Percentiles rank a stretch among this genome's conserved stretches.
Conservation (phyloP, 1,284 basidiomycete genomes). For the Exobasidium rhododendri region DNA sequence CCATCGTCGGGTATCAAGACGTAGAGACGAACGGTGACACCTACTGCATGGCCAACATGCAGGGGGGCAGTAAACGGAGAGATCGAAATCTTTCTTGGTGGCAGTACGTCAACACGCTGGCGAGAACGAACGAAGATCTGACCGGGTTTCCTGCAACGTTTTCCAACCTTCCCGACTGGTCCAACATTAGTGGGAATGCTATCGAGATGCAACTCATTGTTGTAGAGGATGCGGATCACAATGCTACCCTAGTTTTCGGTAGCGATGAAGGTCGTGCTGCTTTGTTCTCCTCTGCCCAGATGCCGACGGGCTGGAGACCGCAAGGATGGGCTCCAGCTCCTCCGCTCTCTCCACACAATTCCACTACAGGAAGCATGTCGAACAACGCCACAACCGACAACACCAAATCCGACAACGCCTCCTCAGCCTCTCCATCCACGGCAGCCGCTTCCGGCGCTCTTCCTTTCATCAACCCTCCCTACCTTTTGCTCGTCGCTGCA, state of each 20-base stretch:
- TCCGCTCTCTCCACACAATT: background rate
- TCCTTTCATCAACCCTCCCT: no score
- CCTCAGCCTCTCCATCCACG: background rate
- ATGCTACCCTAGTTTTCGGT: constrained; percentile 41
- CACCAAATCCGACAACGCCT: background rate
- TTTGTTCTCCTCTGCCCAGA: constrained; percentile 30
- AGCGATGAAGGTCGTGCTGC: constrained; percentile 39
- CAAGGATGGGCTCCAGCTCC: constrained; percentile 21
- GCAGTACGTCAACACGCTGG: constrained; percentile 49
- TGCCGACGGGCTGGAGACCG: constrained; percentile 48
- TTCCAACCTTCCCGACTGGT: constrained; percentile 43
- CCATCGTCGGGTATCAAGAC: constrained; percentile 47
- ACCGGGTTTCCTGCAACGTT: constrained; percentile 37
- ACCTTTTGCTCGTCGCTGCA: background rate
- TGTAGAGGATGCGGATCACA: constrained; percentile 41
- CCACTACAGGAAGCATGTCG: background rate
- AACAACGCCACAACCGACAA: background rate
- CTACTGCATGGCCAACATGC: constrained; percentile 49
- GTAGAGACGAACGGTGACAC: constrained; percentile 35
- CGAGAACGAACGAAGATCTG: constrained; percentile 37
- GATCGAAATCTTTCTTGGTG: constrained; percentile 51
- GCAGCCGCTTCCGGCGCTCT: background rate
- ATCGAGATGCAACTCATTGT: constrained; percentile 41
- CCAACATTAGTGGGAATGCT: constrained; percentile 21
- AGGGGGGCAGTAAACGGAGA: constrained; percentile 40